Conservation (phyloP, 2,329 filamentous ascomycete genomes). For the Fusarium equiseti region DNA sequence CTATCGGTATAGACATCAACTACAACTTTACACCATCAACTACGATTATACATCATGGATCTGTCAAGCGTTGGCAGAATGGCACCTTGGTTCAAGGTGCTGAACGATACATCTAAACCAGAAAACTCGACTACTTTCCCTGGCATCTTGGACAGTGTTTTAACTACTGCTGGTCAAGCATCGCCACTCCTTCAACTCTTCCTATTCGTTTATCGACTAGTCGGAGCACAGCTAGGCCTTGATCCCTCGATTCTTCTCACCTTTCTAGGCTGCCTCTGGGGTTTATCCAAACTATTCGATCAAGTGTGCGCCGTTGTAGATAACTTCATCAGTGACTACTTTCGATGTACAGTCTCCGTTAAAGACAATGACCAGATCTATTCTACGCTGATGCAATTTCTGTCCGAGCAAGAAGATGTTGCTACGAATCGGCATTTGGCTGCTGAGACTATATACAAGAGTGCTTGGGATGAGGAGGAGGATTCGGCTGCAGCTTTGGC, state of each 20-base stretch:
- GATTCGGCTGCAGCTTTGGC: slow-evolving; percentile 56
- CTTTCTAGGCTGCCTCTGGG: slow-evolving; percentile 62
- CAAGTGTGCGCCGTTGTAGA: slow-evolving; percentile 53
- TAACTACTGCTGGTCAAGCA: slow-evolving; percentile 58
- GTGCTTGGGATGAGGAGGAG: slow-evolving; percentile 68
- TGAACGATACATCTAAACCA: slow-evolving; percentile 36
- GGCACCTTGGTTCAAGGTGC: slow-evolving; percentile 46
- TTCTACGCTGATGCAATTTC: slow-evolving; percentile 68
- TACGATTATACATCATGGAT: slow-evolving; percentile 35
- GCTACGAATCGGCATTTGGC: slow-evolving; percentile 64
- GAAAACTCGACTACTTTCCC: slow-evolving; percentile 44
- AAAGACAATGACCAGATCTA: slow-evolving; percentile 70
- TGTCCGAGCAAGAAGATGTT: slow-evolving; percentile 65
- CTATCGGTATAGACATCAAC: background rate
- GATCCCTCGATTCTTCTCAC: slow-evolving; percentile 63
- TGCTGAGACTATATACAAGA: slow-evolving; percentile 67
- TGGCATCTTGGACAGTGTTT: slow-evolving; percentile 58
- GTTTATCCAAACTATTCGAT: slow-evolving; percentile 53
- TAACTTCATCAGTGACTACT: slow-evolving; percentile 57
- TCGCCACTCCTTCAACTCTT: slow-evolving; percentile 58
- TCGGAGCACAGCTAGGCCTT: slow-evolving; percentile 60
- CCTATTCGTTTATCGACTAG: slow-evolving; percentile 60
- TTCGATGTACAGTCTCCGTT: slow-evolving; percentile 66
- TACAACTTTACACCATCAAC: background rate
- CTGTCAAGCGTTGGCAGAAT: slow-evolving; percentile 48